Conservation (phyloP, 805 yeast species). For the Candida arabinofermentans region DNA sequence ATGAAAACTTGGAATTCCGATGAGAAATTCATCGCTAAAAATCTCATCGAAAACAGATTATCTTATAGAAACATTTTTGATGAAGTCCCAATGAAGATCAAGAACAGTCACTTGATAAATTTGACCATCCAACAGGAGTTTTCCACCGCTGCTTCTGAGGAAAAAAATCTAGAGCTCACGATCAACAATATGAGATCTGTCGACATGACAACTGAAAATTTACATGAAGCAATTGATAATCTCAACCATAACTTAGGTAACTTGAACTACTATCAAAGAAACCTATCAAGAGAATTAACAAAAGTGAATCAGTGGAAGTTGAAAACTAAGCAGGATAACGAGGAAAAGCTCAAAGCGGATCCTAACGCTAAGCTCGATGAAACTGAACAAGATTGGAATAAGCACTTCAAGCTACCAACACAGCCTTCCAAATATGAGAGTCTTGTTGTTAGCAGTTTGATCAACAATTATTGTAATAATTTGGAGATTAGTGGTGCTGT, state of each 20-base stretch:
- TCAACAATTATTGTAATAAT: conserved; percentile 66
- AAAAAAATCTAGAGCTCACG: conserved; percentile 33
- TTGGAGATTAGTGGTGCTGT: conserved; percentile 67
- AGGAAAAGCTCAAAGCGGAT: conserved; percentile 53
- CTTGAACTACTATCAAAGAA: conserved; percentile 79
- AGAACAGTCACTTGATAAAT: conserved; percentile 61
- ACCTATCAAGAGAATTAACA: conserved; percentile 61
- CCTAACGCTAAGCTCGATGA: conserved; percentile 47
- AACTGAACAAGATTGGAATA: conserved; percentile 54
- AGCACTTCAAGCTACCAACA: conserved; percentile 59
- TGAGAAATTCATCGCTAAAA: conserved; percentile 63
- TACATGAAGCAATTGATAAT: conserved; percentile 67
- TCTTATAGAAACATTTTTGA: conserved; percentile 64
- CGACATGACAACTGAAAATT: conserved; percentile 49
- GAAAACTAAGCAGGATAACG: conserved; percentile 62
- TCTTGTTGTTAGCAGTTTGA: conserved; percentile 61
- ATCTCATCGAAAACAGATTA: conserved; percentile 54
- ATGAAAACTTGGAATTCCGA: conserved; percentile 44
- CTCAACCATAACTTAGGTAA: conserved; percentile 75
- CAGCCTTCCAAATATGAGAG: conserved; percentile 76
- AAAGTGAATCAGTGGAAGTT: conserved; percentile 74
- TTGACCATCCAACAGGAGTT: conserved; percentile 28
- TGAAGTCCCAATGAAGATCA: conserved; percentile 63
- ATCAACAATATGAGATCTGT: conserved; percentile 39
- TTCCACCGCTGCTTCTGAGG: conserved; percentile 10